Conservation (phyloP, 352 stramenopile species). For the Albugo candida region DNA sequence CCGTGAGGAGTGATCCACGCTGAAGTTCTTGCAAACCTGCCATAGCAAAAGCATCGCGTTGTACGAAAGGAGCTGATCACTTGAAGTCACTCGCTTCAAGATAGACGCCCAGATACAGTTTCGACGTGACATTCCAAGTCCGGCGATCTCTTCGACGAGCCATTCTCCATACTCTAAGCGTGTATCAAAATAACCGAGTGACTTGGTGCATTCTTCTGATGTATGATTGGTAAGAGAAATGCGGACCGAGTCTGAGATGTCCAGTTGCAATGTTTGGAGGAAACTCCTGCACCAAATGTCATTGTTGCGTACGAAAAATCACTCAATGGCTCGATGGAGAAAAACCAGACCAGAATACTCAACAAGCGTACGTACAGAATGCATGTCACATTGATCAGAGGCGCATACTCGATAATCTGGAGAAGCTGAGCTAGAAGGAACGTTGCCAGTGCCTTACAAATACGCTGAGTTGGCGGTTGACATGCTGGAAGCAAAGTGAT, state of each 20-base stretch:
- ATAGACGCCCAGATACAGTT: neutral
- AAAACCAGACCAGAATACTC: neutral
- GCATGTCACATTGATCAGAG: constrained; percentile 53
- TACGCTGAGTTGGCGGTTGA: constrained; percentile 36
- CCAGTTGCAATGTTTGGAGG: constrained; percentile 15
- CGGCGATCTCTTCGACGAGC: constrained; percentile 46
- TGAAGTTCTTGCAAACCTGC: constrained; percentile 1
- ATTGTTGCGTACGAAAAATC: neutral
- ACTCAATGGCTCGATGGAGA: neutral
- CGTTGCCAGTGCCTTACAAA: constrained; percentile 54
- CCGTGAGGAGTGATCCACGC: constrained; percentile 6
- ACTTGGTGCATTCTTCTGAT: constrained; percentile 23
- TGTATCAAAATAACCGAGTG: constrained; percentile 58
- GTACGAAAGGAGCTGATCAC: neutral
- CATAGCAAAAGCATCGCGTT: constrained; percentile 1
- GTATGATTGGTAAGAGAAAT: constrained; percentile 39
- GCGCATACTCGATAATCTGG: constrained; percentile 60
- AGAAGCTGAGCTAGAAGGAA: constrained; percentile 55
- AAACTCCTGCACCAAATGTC: constrained; percentile 17
- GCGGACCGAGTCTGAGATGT: neutral
- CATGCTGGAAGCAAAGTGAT: constrained; percentile 62
- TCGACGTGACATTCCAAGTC: constrained; percentile 16
- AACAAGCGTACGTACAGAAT: constrained; percentile 28
- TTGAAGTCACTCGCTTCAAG: constrained; percentile 1
- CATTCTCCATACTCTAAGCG: constrained; percentile 52